A percentile compares a stretch with the other conserved stretches of the same genome.
These are phyloP conservation scores for Pezicula radicicola DNA, from an alignment of 2,329 filamentous ascomycete species.

Conservation along the genomic window DNA sequence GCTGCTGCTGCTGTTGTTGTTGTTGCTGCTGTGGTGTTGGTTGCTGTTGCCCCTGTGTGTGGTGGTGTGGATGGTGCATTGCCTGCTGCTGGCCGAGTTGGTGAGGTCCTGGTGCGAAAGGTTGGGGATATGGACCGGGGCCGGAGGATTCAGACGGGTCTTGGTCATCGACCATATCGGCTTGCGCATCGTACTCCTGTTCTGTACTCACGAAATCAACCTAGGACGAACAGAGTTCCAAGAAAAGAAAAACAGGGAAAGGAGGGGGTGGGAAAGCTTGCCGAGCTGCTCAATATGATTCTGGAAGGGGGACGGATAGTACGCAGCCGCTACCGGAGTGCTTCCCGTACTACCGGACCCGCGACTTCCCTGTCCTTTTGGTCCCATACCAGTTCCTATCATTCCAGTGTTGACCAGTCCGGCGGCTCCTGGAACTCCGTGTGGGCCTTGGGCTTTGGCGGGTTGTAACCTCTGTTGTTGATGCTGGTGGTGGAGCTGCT, in stretches of 20 bases:
- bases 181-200: slow-evolving; percentile 92
- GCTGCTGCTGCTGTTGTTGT: slow-evolving; percentile 16
- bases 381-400: slow-evolving; percentile 18
- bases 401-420: slow-evolving; percentile 21
- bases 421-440: slow-evolving; percentile 21
- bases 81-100: slow-evolving; percentile 22
- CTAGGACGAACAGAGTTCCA: slow-evolving; percentile 65
- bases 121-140: slow-evolving; percentile 61
- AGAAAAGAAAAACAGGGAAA: slow-evolving; percentile 35
- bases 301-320: slow-evolving; percentile 85
- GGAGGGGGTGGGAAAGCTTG: slow-evolving; percentile 63
- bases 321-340: slow-evolving; percentile 45
- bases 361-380: slow-evolving; percentile 28
- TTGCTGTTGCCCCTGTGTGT: background rate
- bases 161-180: slow-evolving; percentile 82
- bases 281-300: slow-evolving; percentile 95
- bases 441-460: slow-evolving; percentile 19
- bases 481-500: slow-evolving; percentile 44
- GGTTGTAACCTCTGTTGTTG: slow-evolving; percentile 33
- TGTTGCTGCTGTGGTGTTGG: slow-evolving; percentile 1
- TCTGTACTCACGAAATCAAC: slow-evolving; percentile 70
- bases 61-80: slow-evolving; percentile 29
- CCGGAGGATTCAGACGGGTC: slow-evolving; percentile 68
- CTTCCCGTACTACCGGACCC: slow-evolving; percentile 34
- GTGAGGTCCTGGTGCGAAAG: slow-evolving; percentile 38